A percentile compares a stretch with the other conserved stretches of the same genome.
Evolutionary conservation across 768 basidiomycete species (phyloP).

Genomic region (Pisolithus tinctorius): DNA sequence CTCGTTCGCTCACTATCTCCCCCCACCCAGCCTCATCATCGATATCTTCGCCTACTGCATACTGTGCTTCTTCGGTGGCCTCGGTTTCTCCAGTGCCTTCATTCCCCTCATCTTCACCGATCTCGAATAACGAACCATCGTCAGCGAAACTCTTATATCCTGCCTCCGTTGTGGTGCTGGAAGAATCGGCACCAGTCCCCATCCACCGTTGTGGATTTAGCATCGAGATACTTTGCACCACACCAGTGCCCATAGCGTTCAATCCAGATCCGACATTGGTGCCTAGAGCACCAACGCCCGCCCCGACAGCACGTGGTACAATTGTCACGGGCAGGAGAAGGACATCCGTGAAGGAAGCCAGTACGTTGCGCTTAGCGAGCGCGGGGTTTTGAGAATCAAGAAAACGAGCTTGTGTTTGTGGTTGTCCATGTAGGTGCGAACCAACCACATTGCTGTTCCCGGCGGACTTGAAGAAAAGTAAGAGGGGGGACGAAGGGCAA

Average conservation of each 20-base stretch:
- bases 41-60: neutral
- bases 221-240: constrained; percentile 83
- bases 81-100: constrained; percentile 14
- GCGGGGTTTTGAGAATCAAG: constrained; percentile 84
- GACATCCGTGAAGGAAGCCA: constrained; percentile 86
- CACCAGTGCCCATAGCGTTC: constrained; percentile 63
- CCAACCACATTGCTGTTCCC: neutral
- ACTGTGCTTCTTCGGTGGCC: neutral
- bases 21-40: constrained; percentile 22
- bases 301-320: constrained; percentile 76
- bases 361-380: constrained; percentile 84
- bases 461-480: constrained; percentile 7
- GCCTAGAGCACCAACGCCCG: constrained; percentile 51
- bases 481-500: neutral
- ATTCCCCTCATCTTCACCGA: constrained; percentile 36
- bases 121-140: constrained; percentile 45
- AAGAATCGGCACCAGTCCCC: constrained; percentile 25
- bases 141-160: constrained; percentile 19
- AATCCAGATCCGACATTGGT: constrained; percentile 60
- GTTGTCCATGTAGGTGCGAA: constrained; percentile 1
- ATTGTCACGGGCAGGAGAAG: constrained; percentile 93
- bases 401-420: constrained; percentile 47
- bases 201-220: constrained; percentile 86
- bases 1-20: constrained; percentile 7
- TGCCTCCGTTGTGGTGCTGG: neutral